Evolutionary conservation across 345 rosid species (phyloP).

Genomic region (Cardiospermum halicacabum): DNA sequence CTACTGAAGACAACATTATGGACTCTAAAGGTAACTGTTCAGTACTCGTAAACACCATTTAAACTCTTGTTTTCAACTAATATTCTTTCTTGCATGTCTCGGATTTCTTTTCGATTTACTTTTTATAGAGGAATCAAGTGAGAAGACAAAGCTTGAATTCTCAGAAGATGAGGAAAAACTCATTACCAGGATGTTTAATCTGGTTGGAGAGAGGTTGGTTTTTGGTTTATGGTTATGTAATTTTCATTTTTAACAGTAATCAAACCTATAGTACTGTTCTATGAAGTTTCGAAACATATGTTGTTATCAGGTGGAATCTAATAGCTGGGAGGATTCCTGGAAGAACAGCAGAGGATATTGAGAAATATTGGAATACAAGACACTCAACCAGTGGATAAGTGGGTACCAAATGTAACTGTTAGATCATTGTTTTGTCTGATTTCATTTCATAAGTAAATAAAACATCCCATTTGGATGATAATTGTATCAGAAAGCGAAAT

Average conservation of each 20-base stretch:
- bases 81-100: background rate
- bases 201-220: slow-evolving; percentile 47
- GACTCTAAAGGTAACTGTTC: slow-evolving; percentile 33
- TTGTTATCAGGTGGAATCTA: slow-evolving; percentile 38
- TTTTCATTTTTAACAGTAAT: background rate
- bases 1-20: slow-evolving; percentile 29
- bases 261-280: background rate
- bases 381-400: slow-evolving; percentile 30
- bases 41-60: too few relatives aligned
- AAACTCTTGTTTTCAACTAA: too few relatives aligned
- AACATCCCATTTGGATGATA: background rate
- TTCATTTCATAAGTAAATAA: background rate
- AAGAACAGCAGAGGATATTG: slow-evolving; percentile 52
- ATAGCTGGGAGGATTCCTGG: slow-evolving; percentile 69
- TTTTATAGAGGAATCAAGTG: slow-evolving; percentile 30
- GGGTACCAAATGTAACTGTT: background rate
- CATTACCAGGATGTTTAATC: slow-evolving; percentile 48
- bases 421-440: background rate
- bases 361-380: slow-evolving; percentile 50
- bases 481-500: too few relatives aligned
- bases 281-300: background rate
- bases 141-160: slow-evolving; percentile 32
- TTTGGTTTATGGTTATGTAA: too few relatives aligned
- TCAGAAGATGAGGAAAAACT: slow-evolving; percentile 56
- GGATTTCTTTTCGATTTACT: background rate